Base-by-base conservation (phyloP, 106 monocot species). In the Agapanthus africanus region DNA sequence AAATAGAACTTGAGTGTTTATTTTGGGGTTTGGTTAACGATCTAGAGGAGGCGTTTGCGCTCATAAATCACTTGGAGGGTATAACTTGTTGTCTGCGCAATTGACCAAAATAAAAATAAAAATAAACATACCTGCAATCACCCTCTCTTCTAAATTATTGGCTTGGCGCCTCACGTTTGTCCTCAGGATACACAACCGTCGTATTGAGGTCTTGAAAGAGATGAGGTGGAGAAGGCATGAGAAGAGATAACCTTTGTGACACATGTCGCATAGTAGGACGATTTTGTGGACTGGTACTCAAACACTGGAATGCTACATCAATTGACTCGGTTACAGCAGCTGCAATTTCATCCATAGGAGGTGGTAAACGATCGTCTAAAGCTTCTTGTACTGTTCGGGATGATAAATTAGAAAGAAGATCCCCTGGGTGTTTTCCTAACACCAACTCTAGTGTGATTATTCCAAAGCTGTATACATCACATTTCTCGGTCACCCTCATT, bases 241-340 rank as follows among this genome's bases (percentile, higher is more conserved):
- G n/a, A n/a, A n/a, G n/a, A 61, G 73, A 63, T 21, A 76, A 23
- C 44, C 27, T 47, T n/a, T 36, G 59, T 23, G 75, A 68, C 8
- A 76, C 60, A 33, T 68, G 60, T 28, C 59, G 31, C 75, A 76
- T 76, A 7, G 68, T 69, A 21, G 75, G 75, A 13, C 75, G 75
- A 22, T 28, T 30, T 15, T 61, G 30, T 14, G 75, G 68, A 65
- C 60, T 37, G 4, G 2, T 56, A 6, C 60, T 26, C 11, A 76
- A 32, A 57, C 75, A 76, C 9, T 28, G 39, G 0, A 76, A 6
- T 42, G 75, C 75, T 67, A 68, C 7, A 3, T 23, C 11, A 11
- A 69, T 40, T 9, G 22, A 19, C 23, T 31, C n/a, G 7, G 26
- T 18, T 26, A 76, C 35, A 8, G 52, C 42, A 8, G 22, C 40